Conservation (phyloP, 2,329 filamentous ascomycete genomes). For the Trichoderma brevicompactum region DNA sequence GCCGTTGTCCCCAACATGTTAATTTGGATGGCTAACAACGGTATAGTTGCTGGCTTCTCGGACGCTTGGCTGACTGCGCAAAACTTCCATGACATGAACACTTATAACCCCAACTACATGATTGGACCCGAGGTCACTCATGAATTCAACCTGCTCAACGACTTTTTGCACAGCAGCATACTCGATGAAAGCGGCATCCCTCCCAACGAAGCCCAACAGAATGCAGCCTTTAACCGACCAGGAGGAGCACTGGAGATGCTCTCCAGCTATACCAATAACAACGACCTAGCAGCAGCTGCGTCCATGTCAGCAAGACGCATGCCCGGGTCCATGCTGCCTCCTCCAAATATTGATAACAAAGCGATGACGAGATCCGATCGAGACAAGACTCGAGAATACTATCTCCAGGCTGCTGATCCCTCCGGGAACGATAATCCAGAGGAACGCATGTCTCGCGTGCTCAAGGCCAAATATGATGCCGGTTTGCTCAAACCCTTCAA, state of each 20-base stretch:
- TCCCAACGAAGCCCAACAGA: conserved; percentile 64
- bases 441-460: conserved; percentile 91
- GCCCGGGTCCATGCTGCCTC: conserved; percentile 53
- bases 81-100: conserved; percentile 93
- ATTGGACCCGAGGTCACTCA: conserved; percentile 90
- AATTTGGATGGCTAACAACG: conserved; percentile 28
- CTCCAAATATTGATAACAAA: conserved; percentile 52
- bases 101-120: conserved; percentile 92
- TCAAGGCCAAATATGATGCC: conserved; percentile 95
- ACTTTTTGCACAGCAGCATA: conserved; percentile 90
- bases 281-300: conserved; percentile 34
- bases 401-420: conserved; percentile 94
- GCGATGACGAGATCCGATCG: conserved; percentile 66
- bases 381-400: conserved; percentile 86
- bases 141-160: conserved; percentile 95
- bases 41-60: conserved; percentile 73
- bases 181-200: conserved; percentile 80
- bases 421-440: conserved; percentile 84
- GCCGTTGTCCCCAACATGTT: neutral
- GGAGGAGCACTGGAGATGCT: conserved; percentile 52
- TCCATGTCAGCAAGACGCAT: conserved; percentile 34
- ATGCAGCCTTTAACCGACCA: conserved; percentile 47
- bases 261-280: conserved; percentile 51
- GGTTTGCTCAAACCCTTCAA: conserved; percentile 96
- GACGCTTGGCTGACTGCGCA: conserved; percentile 81